A percentile compares a stretch with the other conserved stretches of the same genome.
These are phyloP conservation scores for Aspergillus kassunensis DNA, from an alignment of 495 filamentous ascomycete species.

Conservation along the genomic window DNA sequence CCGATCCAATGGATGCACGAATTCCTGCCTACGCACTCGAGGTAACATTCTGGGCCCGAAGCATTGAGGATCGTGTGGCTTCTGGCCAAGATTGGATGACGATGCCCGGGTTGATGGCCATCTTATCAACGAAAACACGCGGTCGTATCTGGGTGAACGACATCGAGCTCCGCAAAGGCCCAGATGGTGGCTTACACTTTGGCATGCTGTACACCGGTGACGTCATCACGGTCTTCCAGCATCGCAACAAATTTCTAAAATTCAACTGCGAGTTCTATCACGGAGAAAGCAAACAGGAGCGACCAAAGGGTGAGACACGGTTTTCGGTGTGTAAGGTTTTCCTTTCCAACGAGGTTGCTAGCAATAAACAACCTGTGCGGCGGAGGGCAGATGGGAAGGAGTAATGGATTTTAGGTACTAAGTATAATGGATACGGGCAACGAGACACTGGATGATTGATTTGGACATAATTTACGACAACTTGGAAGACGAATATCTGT, in stretches of 20 bases:
- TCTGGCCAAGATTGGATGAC: slow-evolving; percentile 56
- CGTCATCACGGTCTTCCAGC: slow-evolving; percentile 58
- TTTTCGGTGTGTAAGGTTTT: slow-evolving; percentile 36
- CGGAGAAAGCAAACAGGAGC: slow-evolving; percentile 43
- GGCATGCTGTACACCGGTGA: slow-evolving; percentile 70
- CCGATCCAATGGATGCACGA: slow-evolving; percentile 54
- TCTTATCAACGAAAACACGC: slow-evolving; percentile 69
- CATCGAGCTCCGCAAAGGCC: slow-evolving; percentile 44
- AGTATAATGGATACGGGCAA: background rate
- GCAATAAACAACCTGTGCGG: slow-evolving; percentile 28
- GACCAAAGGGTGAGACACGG: slow-evolving; percentile 41
- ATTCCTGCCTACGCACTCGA: slow-evolving; percentile 81
- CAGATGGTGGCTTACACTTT: slow-evolving; percentile 53
- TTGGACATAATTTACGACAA: background rate
- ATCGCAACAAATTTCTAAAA: slow-evolving; percentile 42
- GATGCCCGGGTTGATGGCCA: slow-evolving; percentile 51
- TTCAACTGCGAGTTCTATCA: slow-evolving; percentile 53
- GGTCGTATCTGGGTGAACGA: slow-evolving; percentile 71
- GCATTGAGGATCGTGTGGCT: slow-evolving; percentile 52
- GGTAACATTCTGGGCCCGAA: slow-evolving; percentile 65
- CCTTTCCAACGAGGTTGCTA: slow-evolving; percentile 24
- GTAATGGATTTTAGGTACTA: no score
- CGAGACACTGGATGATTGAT: background rate
- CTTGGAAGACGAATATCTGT: slow-evolving; percentile 9
- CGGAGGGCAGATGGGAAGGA: slow-evolving; percentile 17